Evolutionary conservation across 257 asterid genomes (phyloP), one percentile per base, ranked within the genome.

Genomic region (Forsythia viridissima): DNA sequence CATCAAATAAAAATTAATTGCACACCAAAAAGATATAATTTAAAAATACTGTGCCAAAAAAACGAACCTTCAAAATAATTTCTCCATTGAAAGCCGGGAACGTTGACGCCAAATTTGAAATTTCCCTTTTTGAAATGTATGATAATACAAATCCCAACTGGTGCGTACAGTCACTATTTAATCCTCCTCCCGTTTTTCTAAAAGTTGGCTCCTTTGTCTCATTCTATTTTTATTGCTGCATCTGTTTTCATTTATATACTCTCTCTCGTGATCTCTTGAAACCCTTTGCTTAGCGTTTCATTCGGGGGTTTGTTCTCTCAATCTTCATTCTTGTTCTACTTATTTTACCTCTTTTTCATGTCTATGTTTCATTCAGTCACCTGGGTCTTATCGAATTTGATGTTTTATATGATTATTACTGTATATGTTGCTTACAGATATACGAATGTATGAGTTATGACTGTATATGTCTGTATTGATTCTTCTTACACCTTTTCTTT

Each of bases 281-380:
- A n/a, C 6, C 66, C 55, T 75, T 70, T 71, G 77, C 30, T 6
- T 55, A 13, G 21, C 5, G 51, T 24, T 24, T 61, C 20, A 68
- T 34, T 34, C 20, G 11, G 59, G 36, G 83, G 74, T 43, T 76
- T 67, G 77, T 73, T 43, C 51, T 6, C 15, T 46, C 61, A 8
- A 73, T 63, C 13, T 71, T 66, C 78, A 38, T 30, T 48, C 4
- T 65, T 1, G 75, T 61, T 80, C 30, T 18, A n/a, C n/a, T 59
- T 37, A 51, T 15, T 20, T 51, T 63, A 61, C 13, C 11, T 34
- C 20, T 59, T 21, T 74, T 70, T 63, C 39, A 61, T 81, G 77
- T 34, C 72, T n/a, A 55, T 24, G 65, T 55, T 55, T 55, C 65
- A 18, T 59, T 70, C 24, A 51, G 52, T 61, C 37, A 51, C 1